Evolutionary conservation across 306 rosid species (phyloP).

Genomic region (Crotalaria pallida): DNA sequence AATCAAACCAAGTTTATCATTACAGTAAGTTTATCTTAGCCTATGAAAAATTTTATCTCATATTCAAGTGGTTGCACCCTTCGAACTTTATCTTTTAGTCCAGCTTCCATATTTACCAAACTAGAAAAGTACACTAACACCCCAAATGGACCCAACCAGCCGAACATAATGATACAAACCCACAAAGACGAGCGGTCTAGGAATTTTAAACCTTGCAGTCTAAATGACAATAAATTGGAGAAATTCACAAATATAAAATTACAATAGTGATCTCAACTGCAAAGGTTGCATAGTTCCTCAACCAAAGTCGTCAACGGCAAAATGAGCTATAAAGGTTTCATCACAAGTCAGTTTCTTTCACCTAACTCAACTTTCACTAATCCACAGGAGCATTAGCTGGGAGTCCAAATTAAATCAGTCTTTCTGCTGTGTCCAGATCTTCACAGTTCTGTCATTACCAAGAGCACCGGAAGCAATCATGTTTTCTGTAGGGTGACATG

Average conservation of each 20-base stretch:
- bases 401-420: conserved; percentile 31
- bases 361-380: background rate
- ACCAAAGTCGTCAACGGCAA: conserved; percentile 1
- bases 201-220: background rate
- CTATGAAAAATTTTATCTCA: background rate
- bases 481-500: conserved; percentile 86
- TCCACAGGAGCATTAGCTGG: background rate
- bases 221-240: background rate
- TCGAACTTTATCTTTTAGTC: background rate
- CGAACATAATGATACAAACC: background rate
- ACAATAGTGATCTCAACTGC: conserved; percentile 2
- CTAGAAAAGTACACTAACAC: background rate
- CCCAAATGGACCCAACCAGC: background rate
- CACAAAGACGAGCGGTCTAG: background rate
- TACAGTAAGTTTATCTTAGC: background rate
- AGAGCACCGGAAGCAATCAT: conserved; percentile 95
- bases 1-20: background rate
- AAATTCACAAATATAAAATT: background rate
- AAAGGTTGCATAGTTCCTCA: conserved; percentile 11
- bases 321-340: conserved; percentile 11
- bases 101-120: background rate
- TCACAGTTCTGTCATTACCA: conserved; percentile 82
- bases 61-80: background rate
- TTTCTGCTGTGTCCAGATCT: conserved; percentile 79
- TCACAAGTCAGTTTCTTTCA: background rate